These are phyloP conservation scores for Paraphaeosphaeria minitans DNA, from an alignment of 2,329 filamentous ascomycete species.

Conservation along the genomic window DNA sequence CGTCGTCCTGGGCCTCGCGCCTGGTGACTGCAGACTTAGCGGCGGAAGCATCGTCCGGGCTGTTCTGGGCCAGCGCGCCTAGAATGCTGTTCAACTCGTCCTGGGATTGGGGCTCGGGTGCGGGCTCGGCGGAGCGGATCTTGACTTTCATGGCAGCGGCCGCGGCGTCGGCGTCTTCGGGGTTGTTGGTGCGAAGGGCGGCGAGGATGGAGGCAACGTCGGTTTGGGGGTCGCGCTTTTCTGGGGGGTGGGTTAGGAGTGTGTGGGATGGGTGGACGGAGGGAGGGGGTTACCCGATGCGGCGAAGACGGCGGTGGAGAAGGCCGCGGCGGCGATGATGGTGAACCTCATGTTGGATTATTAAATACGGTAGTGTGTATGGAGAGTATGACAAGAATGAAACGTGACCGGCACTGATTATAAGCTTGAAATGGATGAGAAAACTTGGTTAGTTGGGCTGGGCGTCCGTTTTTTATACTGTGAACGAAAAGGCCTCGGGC, in stretches of 20 bases:
- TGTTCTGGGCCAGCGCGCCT: slow-evolving; percentile 25
- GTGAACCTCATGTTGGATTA: slow-evolving; percentile 36
- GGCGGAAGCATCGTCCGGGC: slow-evolving; percentile 26
- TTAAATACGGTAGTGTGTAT: slow-evolving; percentile 15
- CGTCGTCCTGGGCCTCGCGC: slow-evolving; percentile 21
- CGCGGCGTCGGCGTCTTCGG: slow-evolving; percentile 32
- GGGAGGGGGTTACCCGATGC: slow-evolving; percentile 18
- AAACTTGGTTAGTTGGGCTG: slow-evolving; percentile 10
- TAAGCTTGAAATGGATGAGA: slow-evolving; percentile 21
- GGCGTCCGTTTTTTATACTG: slow-evolving; percentile 23
- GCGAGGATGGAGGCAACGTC: slow-evolving; percentile 35
- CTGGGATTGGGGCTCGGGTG: slow-evolving; percentile 24
- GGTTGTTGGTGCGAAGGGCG: slow-evolving; percentile 35
- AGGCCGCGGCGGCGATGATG: slow-evolving; percentile 29
- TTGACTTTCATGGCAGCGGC: slow-evolving; percentile 33
- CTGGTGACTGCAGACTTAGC: slow-evolving; percentile 7
- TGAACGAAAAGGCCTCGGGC: background rate
- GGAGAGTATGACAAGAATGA: slow-evolving; percentile 15
- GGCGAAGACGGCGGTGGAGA: slow-evolving; percentile 36
- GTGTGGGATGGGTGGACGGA: background rate
- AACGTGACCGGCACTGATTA: slow-evolving; percentile 39
- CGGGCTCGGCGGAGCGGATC: slow-evolving; percentile 22
- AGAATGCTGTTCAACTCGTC: slow-evolving; percentile 28
- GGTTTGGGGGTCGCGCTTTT: slow-evolving; percentile 23
- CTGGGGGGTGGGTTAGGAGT: slow-evolving; percentile 7